phyloP scores from a whole-genome alignment of 2,329 filamentous ascomycete species.

The Periconia sp. region DNA sequence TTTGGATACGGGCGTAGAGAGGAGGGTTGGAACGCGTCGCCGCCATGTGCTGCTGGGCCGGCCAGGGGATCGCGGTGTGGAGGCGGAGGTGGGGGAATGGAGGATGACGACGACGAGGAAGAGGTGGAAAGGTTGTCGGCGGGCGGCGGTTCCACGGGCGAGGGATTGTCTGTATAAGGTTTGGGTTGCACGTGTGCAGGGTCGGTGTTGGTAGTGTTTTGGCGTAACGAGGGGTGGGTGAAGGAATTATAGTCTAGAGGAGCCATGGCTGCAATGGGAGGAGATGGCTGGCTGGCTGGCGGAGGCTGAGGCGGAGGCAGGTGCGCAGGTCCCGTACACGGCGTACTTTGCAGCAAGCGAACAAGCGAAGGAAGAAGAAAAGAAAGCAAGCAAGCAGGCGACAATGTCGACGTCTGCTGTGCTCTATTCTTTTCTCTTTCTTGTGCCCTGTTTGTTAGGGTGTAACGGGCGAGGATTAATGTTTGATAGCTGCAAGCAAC shows the following conservation, averaged over 20 bases:
- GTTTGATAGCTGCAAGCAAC: no score
- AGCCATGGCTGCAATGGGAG: background rate
- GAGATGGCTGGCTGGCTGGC: background rate
- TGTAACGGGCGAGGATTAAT: no score
- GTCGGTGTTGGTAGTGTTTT: background rate
- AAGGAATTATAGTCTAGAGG: background rate
- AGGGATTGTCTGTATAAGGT: background rate
- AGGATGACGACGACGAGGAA: background rate
- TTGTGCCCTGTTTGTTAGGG: no score
- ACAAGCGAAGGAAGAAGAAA: no score
- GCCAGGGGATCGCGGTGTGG: background rate
- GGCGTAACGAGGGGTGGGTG: background rate
- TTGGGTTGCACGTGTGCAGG: background rate
- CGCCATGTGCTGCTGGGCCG: background rate
- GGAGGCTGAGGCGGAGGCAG: no score
- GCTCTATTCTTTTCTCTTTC: no score
- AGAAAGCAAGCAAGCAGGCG: no score
- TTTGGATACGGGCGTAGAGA: constrained; percentile 10
- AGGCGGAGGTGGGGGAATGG: background rate
- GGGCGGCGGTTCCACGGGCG: background rate
- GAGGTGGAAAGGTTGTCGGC: background rate
- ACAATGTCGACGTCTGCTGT: no score
- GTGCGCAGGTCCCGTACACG: no score
- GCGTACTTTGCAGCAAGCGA: no score
- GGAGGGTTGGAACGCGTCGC: background rate